Evolutionary conservation across 2,329 filamentous ascomycete species (phyloP), one percentile per base, ranked within the genome.

Genomic region (Hirsutella rhossiliensis): DNA sequence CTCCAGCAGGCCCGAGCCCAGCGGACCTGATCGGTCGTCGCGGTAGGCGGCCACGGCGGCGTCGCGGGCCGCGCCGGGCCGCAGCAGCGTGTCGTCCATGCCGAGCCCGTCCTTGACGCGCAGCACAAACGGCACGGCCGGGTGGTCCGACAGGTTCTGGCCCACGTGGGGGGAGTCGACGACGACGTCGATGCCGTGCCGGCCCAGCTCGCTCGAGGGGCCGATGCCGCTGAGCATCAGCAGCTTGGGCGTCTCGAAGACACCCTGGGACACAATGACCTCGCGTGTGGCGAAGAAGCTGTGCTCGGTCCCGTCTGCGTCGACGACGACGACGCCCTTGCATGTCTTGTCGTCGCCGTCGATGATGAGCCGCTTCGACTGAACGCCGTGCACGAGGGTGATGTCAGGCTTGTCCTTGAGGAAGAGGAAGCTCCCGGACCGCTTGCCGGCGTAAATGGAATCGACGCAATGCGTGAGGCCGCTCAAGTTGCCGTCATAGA

Each of bases 141-240:
- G 73, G 39, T 79, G 77, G 54, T 84, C 79, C 46, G 79, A 66
- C 4, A 84, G 65, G 59, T 83, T 80, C 45, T 71, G 72, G 5
- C 80, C 80, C 3, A 85, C 78, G 38, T 80, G 76, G 1, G 73
- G 72, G 0, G 76, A 72, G 48, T 82, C 68, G 4, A 70, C 64
- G 17, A 80, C 50, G 1, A 75, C 60, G 2, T 65, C 54, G 48
- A 83, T 82, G n/a, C 64, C 60, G 53, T 75, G 69, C 43, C 65
- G 62, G 18, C 66, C 49, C 6, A 84, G 68, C 50, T 79, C 71
- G 0, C 62, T 55, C 11, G 59, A 53, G 0, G 77, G 76, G 0
- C 80, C 80, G 30, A 84, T 69, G n/a, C 80, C 80, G 42, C 68
- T 75, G 2, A 82, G 69, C 62, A 80, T 76, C 12, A 84, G 72